A percentile compares a stretch with the other conserved stretches of the same genome.
These are phyloP conservation scores for Canavalia ensiformis DNA, from an alignment of 306 rosid species.

Conservation along the genomic window DNA sequence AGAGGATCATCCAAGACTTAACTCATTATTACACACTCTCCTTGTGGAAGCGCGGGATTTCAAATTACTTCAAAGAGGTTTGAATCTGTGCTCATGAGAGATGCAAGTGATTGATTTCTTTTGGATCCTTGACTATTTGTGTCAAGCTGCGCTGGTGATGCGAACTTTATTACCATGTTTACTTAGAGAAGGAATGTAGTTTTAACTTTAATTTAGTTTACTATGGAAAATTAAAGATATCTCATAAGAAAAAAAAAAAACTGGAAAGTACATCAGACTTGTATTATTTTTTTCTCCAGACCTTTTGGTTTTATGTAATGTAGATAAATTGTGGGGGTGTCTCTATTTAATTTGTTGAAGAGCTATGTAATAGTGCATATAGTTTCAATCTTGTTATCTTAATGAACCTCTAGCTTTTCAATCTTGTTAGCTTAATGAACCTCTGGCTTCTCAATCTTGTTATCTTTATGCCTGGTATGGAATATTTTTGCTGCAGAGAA, in stretches of 20 bases:
- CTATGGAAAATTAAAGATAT: slow-evolving; percentile 3
- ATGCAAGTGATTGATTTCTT: no score
- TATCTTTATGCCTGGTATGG: slow-evolving; percentile 3
- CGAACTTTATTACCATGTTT: slow-evolving; percentile 30
- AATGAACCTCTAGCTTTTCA: slow-evolving; percentile 17
- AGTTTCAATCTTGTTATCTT: slow-evolving; percentile 19
- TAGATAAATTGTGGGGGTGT: slow-evolving; percentile 37
- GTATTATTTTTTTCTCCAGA: slow-evolving; percentile 26
- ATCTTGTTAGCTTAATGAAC: slow-evolving; percentile 15
- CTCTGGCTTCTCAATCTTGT: not conserved
- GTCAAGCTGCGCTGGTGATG: not conserved
- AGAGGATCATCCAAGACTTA: no score
- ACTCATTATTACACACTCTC: no score
- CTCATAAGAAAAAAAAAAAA: not conserved
- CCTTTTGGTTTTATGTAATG: slow-evolving; percentile 9
- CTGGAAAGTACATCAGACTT: slow-evolving; percentile 42
- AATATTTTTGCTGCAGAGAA: slow-evolving; percentile 21
- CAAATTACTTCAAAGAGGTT: no score
- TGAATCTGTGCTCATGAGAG: no score
- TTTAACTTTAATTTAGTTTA: slow-evolving; percentile 42
- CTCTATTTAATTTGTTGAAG: slow-evolving; percentile 36
- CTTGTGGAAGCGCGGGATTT: no score
- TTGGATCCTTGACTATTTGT: no score
- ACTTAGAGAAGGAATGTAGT: slow-evolving; percentile 23
- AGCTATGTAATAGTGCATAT: not conserved